A percentile compares a stretch with the other conserved stretches of the same genome.
Conservation (phyloP, 2,329 filamentous ascomycete genomes). For the Fusarium luffae region DNA sequence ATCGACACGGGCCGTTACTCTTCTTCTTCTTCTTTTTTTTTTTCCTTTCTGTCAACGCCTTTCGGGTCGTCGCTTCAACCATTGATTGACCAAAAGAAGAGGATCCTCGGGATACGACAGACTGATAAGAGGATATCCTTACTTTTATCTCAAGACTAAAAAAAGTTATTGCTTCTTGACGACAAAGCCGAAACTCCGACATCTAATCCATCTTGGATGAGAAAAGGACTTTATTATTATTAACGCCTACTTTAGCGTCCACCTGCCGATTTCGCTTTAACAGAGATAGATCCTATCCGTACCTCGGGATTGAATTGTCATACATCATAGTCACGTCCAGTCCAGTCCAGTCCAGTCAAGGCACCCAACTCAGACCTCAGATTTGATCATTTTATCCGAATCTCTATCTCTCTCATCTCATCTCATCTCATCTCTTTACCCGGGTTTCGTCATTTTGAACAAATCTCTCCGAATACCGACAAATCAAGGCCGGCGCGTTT, state of each 20-base stretch:
- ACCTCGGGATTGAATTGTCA: background rate
- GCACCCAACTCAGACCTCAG: background rate
- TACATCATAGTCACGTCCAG: background rate
- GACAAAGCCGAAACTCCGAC: conserved; percentile 9
- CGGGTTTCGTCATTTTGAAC: conserved; percentile 26
- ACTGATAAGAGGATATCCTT: background rate
- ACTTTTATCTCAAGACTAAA: background rate
- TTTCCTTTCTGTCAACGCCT: conserved; percentile 13
- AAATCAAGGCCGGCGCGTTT: conserved; percentile 16
- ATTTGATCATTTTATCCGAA: conserved; percentile 2
- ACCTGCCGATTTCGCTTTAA: conserved; percentile 26
- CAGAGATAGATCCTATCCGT: background rate
- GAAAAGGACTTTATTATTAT: background rate
- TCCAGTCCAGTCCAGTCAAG: background rate
- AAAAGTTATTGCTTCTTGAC: background rate
- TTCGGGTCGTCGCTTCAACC: conserved; percentile 39
- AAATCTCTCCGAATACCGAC: conserved; percentile 29
- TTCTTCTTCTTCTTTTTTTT: background rate
- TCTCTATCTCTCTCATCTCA: background rate
- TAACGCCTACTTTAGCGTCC: conserved; percentile 10
- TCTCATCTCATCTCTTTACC: background rate
- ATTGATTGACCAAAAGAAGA: background rate
- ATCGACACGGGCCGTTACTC: conserved; percentile 36
- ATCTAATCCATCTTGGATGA: background rate
- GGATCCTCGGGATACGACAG: background rate